These are phyloP conservation scores for Apophysomyces variabilis DNA, from an alignment of 371 early-diverging fungal genomes.

Conservation along the genomic window DNA sequence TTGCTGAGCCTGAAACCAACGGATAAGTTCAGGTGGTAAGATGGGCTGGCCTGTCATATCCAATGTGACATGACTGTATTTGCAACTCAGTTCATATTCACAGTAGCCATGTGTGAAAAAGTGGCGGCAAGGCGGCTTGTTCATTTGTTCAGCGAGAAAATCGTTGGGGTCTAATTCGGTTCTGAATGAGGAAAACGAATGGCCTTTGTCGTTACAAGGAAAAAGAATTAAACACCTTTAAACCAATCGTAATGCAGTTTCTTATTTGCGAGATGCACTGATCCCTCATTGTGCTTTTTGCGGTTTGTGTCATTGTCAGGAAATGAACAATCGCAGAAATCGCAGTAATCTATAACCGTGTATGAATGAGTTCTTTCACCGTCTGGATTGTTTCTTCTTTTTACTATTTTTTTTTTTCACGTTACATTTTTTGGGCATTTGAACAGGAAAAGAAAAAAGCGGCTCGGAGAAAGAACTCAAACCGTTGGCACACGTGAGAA, in stretches of 20 bases:
- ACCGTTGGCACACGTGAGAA: background rate
- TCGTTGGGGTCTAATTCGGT: slow-evolving; percentile 29
- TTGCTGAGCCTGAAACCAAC: slow-evolving; percentile 35
- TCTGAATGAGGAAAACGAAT: background rate
- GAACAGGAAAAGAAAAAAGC: slow-evolving; percentile 8
- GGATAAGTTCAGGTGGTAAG: slow-evolving; percentile 29
- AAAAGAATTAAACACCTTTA: slow-evolving; percentile 32
- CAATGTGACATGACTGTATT: slow-evolving; percentile 39
- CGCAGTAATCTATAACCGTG: slow-evolving; percentile 42
- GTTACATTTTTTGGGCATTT: no score
- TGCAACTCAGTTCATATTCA: slow-evolving; percentile 41
- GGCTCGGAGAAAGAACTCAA: no score
- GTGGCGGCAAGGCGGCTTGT: slow-evolving; percentile 43
- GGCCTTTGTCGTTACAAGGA: background rate
- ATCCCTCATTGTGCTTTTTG: slow-evolving; percentile 44
- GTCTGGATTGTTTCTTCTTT: background rate
- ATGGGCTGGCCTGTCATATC: slow-evolving; percentile 15
- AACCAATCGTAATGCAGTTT: slow-evolving; percentile 50
- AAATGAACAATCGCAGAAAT: slow-evolving; percentile 53
- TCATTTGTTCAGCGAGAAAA: slow-evolving; percentile 37
- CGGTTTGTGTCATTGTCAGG: slow-evolving; percentile 51
- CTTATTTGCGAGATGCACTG: slow-evolving; percentile 37
- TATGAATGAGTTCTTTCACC: background rate
- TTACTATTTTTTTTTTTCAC: slow-evolving; percentile 23
- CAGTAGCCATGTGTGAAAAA: slow-evolving; percentile 36